Evolutionary conservation across 2,329 filamentous ascomycete genomes (phyloP).

Genomic region (Diaporthe caulivora): DNA sequence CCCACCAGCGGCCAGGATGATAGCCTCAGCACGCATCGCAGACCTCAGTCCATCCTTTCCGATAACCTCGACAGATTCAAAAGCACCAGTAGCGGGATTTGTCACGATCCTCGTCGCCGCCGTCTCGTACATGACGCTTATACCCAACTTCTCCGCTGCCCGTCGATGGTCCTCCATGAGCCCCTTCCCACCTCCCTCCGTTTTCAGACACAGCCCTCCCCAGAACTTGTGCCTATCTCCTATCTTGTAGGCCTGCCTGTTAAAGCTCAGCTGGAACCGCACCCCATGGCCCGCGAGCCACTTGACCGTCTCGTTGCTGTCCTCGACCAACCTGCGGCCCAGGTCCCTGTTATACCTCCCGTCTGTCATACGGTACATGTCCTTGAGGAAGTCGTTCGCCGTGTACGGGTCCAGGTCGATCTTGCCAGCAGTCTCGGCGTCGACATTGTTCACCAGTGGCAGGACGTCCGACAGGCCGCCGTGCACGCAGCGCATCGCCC

Average conservation of each 20-base stretch:
- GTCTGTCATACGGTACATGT: constrained; percentile 68
- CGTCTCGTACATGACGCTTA: constrained; percentile 61
- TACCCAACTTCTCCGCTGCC: constrained; percentile 56
- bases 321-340: constrained; percentile 60
- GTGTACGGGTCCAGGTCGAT: constrained; percentile 73
- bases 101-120: constrained; percentile 55
- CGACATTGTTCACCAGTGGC: constrained; percentile 72
- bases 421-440: constrained; percentile 55
- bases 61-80: constrained; percentile 50
- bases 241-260: constrained; percentile 75
- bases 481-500: constrained; percentile 71
- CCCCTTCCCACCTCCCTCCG: constrained; percentile 70
- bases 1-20: constrained; percentile 71
- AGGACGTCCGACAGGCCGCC: constrained; percentile 67
- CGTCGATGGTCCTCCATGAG: constrained; percentile 62
- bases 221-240: constrained; percentile 73
- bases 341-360: constrained; percentile 65
- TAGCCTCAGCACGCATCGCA: constrained; percentile 52
- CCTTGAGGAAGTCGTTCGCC: constrained; percentile 62
- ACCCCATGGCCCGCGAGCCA: constrained; percentile 69
- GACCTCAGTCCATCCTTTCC: constrained; percentile 41
- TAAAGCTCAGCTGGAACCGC: constrained; percentile 71
- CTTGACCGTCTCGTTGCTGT: constrained; percentile 63
- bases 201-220: constrained; percentile 73
- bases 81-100: constrained; percentile 46